Conservation (phyloP, 805 yeast genomes). For the Candida maris region DNA sequence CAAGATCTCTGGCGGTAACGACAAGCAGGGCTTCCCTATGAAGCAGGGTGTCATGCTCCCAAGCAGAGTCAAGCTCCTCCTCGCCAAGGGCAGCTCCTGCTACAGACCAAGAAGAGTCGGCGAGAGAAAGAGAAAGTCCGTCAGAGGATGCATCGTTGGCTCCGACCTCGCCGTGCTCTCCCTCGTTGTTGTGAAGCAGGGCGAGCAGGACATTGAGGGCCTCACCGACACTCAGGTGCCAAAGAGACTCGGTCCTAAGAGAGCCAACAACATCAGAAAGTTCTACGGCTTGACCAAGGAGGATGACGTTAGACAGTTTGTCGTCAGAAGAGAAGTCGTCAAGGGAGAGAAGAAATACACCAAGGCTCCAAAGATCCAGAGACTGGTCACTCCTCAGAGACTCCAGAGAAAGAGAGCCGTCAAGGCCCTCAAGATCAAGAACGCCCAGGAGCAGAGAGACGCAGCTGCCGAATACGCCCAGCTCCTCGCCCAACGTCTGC, state of each 20-base stretch:
- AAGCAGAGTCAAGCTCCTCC: conserved; percentile 96
- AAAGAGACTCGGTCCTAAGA: conserved; percentile 99
- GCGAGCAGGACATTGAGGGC: conserved; percentile 94
- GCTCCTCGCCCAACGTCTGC: conserved; percentile 95
- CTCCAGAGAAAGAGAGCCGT: conserved; percentile 99
- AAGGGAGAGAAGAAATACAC: conserved; percentile 98
- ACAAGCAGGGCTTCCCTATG: conserved; percentile 99
- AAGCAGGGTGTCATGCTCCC: conserved; percentile 99
- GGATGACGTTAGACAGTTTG: conserved; percentile 87
- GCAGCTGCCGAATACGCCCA: conserved; percentile 99
- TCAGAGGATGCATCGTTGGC: conserved; percentile 99
- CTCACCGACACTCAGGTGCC: conserved; percentile 92
- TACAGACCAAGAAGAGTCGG: conserved; percentile 99
- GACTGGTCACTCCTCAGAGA: conserved; percentile 98
- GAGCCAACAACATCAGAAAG: conserved; percentile 99
- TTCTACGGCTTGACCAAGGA: conserved; percentile 97
- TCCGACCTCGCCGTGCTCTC: conserved; percentile 95
- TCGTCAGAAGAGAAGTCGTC: conserved; percentile 96
- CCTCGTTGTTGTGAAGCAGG: conserved; percentile 92
- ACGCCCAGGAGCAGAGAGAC: conserved; percentile 99
- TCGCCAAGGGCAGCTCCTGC: conserved; percentile 93
- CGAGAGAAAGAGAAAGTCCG: conserved; percentile 99
- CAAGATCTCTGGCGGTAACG: conserved; percentile 99
- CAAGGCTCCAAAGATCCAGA: conserved; percentile 99
- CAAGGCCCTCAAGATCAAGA: conserved; percentile 87